A percentile compares a stretch with the other conserved stretches of the same genome.
phyloP scores from a whole-genome alignment of 2,329 filamentous ascomycete species.

The Fusarium sp. region DNA sequence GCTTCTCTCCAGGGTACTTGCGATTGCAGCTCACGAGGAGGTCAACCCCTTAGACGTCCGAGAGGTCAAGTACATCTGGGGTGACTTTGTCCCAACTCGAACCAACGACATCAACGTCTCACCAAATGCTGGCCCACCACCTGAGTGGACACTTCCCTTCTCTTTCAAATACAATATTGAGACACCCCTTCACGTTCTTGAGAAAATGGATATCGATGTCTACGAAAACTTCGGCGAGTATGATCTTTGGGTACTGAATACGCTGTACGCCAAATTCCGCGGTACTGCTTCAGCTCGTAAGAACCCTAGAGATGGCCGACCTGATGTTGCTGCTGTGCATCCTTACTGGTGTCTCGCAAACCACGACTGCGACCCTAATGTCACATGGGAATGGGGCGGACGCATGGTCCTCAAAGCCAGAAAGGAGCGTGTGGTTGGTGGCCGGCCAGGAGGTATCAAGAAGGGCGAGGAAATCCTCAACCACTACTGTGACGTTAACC shows the following conservation, averaged over 20 bases:
- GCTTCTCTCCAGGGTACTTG: conserved; percentile 70
- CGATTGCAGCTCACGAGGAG: conserved; percentile 71
- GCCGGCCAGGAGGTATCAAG: conserved; percentile 70
- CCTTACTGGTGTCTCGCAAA: conserved; percentile 97
- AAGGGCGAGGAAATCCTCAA: conserved; percentile 88
- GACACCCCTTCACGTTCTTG: conserved; percentile 79
- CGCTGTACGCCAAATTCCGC: conserved; percentile 90
- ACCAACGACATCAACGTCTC: conserved; percentile 66
- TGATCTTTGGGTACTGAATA: conserved; percentile 89
- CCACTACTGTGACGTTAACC: conserved; percentile 90
- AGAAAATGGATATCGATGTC: conserved; percentile 87
- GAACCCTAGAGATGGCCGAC: conserved; percentile 79
- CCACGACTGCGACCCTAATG: conserved; percentile 95
- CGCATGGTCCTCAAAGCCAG: conserved; percentile 77
- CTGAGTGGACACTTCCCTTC: conserved; percentile 78
- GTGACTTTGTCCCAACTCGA: conserved; percentile 68
- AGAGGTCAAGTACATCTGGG: conserved; percentile 76
- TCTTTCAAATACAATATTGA: conserved; percentile 81
- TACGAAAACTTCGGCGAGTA: conserved; percentile 69
- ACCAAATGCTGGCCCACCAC: conserved; percentile 66
- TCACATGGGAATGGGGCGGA: conserved; percentile 92
- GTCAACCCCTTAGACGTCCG: conserved; percentile 72
- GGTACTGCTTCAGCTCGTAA: conserved; percentile 91
- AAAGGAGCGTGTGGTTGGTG: conserved; percentile 66
- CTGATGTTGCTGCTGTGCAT: conserved; percentile 93